Percentiles rank a stretch among this genome's conserved stretches.
These are phyloP conservation scores for Lipomyces oligophaga DNA, from an alignment of 805 yeast genomes.

Conservation along the genomic window DNA sequence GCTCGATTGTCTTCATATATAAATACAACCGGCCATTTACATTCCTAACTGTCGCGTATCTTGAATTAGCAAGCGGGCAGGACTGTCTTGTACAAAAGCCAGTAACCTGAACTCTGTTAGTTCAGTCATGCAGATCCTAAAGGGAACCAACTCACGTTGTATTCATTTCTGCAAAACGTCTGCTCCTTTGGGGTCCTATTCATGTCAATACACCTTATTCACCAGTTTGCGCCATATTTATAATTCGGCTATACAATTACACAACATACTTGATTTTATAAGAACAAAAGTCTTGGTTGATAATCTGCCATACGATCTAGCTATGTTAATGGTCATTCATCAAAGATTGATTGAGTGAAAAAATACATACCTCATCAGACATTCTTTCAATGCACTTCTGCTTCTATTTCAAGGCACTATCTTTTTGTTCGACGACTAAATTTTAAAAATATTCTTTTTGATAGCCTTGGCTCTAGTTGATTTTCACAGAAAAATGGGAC, in stretches of 20 bases:
- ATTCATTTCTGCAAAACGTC: constrained; percentile 91
- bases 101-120: constrained; percentile 42
- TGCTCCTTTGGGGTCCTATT: constrained; percentile 70
- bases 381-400: constrained; percentile 1
- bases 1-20: constrained; percentile 96
- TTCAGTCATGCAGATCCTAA: background rate
- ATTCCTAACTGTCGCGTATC: constrained; percentile 81
- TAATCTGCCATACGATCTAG: constrained; percentile 92
- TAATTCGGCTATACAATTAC: background rate
- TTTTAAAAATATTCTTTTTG: no score
- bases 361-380: constrained; percentile 26
- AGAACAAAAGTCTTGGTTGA: constrained; percentile 92
- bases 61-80: constrained; percentile 93
- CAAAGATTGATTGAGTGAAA: background rate
- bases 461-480: no score
- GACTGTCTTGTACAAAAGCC: constrained; percentile 92
- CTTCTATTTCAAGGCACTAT: no score
- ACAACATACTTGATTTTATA: constrained; percentile 62
- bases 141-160: constrained; percentile 52
- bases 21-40: constrained; percentile 74
- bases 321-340: background rate
- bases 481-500: no score
- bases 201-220: background rate
- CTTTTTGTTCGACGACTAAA: no score
- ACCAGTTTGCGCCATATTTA: background rate